phyloP scores from a whole-genome alignment of 768 basidiomycete genomes.

The Dioszegia aurantiaca region DNA sequence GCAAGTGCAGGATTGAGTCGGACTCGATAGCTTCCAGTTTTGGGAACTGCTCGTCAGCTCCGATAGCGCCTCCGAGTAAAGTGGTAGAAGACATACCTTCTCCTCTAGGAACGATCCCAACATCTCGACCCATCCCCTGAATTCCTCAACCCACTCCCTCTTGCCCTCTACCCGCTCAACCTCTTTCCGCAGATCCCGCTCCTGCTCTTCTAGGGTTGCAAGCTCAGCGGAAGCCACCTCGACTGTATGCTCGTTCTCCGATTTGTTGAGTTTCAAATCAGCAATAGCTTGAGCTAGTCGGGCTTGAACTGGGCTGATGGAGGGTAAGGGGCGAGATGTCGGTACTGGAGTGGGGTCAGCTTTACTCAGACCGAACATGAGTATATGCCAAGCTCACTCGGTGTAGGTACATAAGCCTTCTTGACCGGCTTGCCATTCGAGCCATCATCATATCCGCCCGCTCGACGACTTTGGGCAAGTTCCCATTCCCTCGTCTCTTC shows the following conservation, averaged over 20 bases:
- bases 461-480: conserved; percentile 53
- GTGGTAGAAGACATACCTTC: conserved; percentile 47
- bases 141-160: conserved; percentile 54
- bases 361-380: background rate
- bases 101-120: conserved; percentile 55
- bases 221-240: conserved; percentile 47
- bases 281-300: conserved; percentile 51
- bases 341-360: conserved; percentile 48
- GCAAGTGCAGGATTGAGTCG: conserved; percentile 63
- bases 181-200: conserved; percentile 52
- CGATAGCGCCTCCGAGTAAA: background rate
- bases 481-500: conserved; percentile 53
- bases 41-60: conserved; percentile 48
- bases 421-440: conserved; percentile 30
- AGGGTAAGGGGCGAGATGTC: conserved; percentile 50
- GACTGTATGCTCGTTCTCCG: conserved; percentile 41
- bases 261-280: conserved; percentile 37
- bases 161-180: conserved; percentile 54
- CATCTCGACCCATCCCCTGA: conserved; percentile 54
- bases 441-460: conserved; percentile 35
- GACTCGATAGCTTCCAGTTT: conserved; percentile 53
- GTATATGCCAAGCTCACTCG: conserved; percentile 45
- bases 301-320: conserved; percentile 47
- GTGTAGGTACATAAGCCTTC: conserved; percentile 45
- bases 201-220: conserved; percentile 51